phyloP scores from a whole-genome alignment of 305 asterid genomes.

The Fraxinus paxiana region DNA sequence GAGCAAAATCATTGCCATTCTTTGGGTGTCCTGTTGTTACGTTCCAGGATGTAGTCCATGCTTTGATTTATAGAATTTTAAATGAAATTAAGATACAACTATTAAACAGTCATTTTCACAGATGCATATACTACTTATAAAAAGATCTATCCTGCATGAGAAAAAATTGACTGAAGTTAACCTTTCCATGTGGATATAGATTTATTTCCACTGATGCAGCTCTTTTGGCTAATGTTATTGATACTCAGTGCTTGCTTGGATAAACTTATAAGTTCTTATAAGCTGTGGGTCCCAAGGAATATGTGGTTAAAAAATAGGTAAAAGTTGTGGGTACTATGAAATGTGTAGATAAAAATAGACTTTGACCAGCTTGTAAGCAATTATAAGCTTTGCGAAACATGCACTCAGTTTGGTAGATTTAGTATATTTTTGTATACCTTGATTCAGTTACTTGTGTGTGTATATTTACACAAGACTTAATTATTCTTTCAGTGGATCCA shows the following conservation, averaged over 20 bases:
- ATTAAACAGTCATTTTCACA: background rate
- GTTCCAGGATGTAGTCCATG: background rate
- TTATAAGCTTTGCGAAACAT: background rate
- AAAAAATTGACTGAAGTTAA: background rate
- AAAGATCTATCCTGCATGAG: background rate
- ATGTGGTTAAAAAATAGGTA: background rate
- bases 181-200: background rate
- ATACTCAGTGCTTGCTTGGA: background rate
- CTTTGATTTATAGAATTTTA: background rate
- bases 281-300: background rate
- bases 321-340: background rate
- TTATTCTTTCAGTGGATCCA: slow-evolving; percentile 56
- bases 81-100: background rate
- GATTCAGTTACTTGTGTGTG: background rate
- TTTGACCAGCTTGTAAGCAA: background rate
- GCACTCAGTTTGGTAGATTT: background rate
- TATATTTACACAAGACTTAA: slow-evolving; percentile 9
- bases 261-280: background rate
- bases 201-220: background rate
- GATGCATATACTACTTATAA: slow-evolving; percentile 9
- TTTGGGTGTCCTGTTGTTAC: slow-evolving; percentile 13
- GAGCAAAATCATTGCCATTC: slow-evolving; percentile 30
- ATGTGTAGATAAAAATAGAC: background rate
- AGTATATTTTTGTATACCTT: background rate
- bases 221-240: slow-evolving; percentile 2